phyloP scores from a whole-genome alignment of 768 basidiomycete species.

The Suillus placidus region DNA sequence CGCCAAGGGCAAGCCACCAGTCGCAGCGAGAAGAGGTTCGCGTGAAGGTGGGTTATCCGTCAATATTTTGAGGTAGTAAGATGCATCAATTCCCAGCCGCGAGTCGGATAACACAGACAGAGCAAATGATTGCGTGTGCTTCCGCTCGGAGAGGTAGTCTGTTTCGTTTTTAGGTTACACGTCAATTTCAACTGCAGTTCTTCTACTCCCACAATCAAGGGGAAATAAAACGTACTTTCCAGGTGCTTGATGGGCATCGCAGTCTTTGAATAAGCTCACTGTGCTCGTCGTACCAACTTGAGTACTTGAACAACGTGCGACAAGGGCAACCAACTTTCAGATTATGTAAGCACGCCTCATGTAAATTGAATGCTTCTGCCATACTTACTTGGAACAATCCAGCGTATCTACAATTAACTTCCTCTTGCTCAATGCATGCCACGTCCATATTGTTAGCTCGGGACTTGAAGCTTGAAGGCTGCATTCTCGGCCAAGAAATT shows the following conservation, averaged over 20 bases:
- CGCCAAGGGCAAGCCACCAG: slow-evolving; percentile 91
- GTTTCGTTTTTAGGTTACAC: slow-evolving; percentile 11
- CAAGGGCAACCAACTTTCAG: slow-evolving; percentile 18
- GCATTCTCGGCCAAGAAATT: not conserved
- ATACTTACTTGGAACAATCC: not conserved
- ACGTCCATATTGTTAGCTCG: not conserved
- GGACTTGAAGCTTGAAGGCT: not conserved
- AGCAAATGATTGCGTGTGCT: slow-evolving; percentile 81
- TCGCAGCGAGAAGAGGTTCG: slow-evolving; percentile 92
- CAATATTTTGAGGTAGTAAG: slow-evolving; percentile 82
- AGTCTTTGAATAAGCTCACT: slow-evolving; percentile 15
- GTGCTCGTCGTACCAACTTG: slow-evolving; percentile 8
- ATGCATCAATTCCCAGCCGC: slow-evolving; percentile 95
- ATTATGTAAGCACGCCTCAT: slow-evolving; percentile 31
- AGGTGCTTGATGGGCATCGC: slow-evolving; percentile 83
- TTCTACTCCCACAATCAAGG: not conserved
- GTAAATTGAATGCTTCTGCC: not conserved
- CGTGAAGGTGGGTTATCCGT: slow-evolving; percentile 75
- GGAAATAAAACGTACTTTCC: slow-evolving; percentile 58
- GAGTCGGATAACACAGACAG: slow-evolving; percentile 85
- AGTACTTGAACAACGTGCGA: slow-evolving; percentile 24
- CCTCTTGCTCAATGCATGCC: slow-evolving; percentile 15
- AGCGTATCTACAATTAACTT: not conserved
- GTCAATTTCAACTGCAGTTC: slow-evolving; percentile 9
- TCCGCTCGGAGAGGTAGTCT: slow-evolving; percentile 88